These are phyloP conservation scores for Arthrobotrys sphaeroides DNA, from an alignment of 2,329 filamentous ascomycete genomes.

Conservation along the genomic window DNA sequence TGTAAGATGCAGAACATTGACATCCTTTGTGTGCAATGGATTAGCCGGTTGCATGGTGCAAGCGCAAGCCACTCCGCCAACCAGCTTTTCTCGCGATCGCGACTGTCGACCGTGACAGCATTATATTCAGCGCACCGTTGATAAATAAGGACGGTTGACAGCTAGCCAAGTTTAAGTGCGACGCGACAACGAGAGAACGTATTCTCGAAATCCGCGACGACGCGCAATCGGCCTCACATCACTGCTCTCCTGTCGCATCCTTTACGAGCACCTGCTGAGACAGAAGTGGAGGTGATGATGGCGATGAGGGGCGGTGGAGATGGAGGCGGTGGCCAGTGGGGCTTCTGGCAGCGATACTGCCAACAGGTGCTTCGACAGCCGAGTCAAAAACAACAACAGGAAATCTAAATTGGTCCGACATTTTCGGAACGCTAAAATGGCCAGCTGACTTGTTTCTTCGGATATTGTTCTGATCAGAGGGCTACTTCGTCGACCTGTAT, in stretches of 20 bases:
- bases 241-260: not conserved
- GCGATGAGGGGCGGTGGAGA: not conserved
- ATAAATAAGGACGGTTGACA: no score
- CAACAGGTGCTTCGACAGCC: constrained; percentile 21
- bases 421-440: constrained; percentile 29
- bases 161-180: no score
- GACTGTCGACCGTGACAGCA: not conserved
- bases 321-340: not conserved
- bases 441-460: constrained; percentile 36
- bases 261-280: not conserved
- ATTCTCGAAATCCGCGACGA: not conserved
- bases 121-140: no score
- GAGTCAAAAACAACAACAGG: constrained; percentile 31
- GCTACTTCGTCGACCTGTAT: not conserved
- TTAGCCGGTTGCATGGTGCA: not conserved
- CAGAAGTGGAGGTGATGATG: not conserved
- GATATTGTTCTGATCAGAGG: constrained; percentile 4
- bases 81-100: not conserved
- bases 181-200: no score
- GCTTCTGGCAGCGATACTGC: not conserved
- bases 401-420: constrained; percentile 26
- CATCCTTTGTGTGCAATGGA: not conserved
- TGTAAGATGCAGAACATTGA: not conserved
- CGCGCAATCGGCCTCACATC: not conserved
- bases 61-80: not conserved